These are phyloP conservation scores for Kodamaea nitidulidarum DNA, from an alignment of 805 yeast species.

Conservation along the genomic window DNA sequence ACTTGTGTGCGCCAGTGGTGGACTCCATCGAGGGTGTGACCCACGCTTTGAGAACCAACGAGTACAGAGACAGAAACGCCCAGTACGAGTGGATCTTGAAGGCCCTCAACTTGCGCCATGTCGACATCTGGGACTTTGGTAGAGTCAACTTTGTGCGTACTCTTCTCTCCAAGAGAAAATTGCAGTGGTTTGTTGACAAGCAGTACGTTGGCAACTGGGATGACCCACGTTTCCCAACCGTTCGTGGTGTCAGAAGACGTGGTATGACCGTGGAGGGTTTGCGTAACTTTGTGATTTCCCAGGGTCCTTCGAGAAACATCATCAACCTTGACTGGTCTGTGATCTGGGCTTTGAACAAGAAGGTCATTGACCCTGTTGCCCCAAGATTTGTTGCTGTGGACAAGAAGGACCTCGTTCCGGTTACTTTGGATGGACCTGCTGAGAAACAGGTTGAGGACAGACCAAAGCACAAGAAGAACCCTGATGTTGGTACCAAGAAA, in stretches of 20 bases:
- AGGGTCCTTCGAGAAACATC: constrained; percentile 97
- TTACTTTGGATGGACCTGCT: constrained; percentile 45
- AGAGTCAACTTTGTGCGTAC: constrained; percentile 97
- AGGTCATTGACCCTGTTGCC: constrained; percentile 93
- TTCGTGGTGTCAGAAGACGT: constrained; percentile 98
- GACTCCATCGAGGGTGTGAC: constrained; percentile 97
- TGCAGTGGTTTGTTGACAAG: constrained; percentile 98
- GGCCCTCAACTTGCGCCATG: constrained; percentile 79
- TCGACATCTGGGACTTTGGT: constrained; percentile 96
- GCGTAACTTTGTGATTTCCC: constrained; percentile 86
- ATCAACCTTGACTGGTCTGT: constrained; percentile 96
- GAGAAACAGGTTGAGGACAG: constrained; percentile 18
- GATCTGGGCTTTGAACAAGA: constrained; percentile 97
- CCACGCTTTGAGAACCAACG: constrained; percentile 96
- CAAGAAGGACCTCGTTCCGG: constrained; percentile 59
- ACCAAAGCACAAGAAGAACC: constrained; percentile 31
- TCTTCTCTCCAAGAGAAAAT: constrained; percentile 90
- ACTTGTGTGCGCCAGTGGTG: constrained; percentile 96
- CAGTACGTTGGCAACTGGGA: constrained; percentile 90
- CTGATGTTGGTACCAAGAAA: constrained; percentile 24
- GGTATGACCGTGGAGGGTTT: constrained; percentile 99
- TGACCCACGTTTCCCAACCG: constrained; percentile 99
- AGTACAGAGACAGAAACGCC: constrained; percentile 97
- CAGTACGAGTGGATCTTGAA: constrained; percentile 96
- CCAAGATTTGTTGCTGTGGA: constrained; percentile 90